Evolutionary conservation across 345 rosid species (phyloP), one percentile per base, ranked within the genome.

Genomic region (Nephelium lappaceum): DNA sequence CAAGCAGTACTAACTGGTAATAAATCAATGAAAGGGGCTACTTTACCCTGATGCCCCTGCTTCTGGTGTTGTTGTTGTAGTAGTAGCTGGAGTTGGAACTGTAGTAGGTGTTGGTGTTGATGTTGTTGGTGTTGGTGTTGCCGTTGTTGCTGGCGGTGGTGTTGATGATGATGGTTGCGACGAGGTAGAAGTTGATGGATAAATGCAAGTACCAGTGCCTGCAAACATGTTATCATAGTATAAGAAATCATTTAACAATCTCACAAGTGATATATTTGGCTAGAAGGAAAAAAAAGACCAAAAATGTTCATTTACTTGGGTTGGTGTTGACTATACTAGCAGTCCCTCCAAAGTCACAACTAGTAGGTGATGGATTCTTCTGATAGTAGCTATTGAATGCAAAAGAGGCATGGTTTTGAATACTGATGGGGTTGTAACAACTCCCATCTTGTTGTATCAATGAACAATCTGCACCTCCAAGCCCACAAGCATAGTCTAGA

Each of bases 331-430:
- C 93, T 25, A 89, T 27, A 39, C 77, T 45, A 0, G 98, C 99
- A 3, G 88, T 71, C 49, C 98, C 98, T 43, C 98, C 95, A 63
- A 97, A 97, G 69, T 97, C 93, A 55, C 99, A 94, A 83, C 99
- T 93, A 47, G 93, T 81, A 6, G 98, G 87, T 65, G 63, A 81
- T 39, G 97, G 97, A 77, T 90, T 93, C 86, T 88, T 93, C 83
- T 93, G 98, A 68, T 94, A 97, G 82, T 97, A 97, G 86, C 92
- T 93, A 75, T 97, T 97, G 87, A 97, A 94, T 16, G 98, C 99
- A 82, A 53, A 89, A 0, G 99, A 97, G 8, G 98, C 99, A 79
- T 94, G 99, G 82, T 79, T 91, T 79, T 91, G 97, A 64, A 94
- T 83, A 65, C 86, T 78, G 67, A 67, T 84, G 0, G 98, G 99